Conservation (phyloP, 2,329 filamentous ascomycete genomes). For the Anthostomella pinea region DNA sequence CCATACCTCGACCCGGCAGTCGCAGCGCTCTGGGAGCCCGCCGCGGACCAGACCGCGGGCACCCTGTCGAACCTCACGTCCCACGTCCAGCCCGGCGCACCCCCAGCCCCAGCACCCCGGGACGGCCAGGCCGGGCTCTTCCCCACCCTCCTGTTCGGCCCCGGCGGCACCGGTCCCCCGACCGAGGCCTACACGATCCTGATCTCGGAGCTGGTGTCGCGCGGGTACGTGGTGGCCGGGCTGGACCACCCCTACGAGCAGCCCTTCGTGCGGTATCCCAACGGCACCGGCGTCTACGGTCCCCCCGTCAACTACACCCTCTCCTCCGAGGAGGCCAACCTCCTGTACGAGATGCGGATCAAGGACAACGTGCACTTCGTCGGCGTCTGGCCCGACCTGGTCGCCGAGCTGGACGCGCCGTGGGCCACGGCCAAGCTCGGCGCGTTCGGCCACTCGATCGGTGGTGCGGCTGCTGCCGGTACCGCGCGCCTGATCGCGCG, state of each 20-base stretch:
- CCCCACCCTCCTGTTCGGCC: conserved; percentile 17
- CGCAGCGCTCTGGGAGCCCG: conserved; percentile 5
- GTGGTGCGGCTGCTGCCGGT: conserved; percentile 20
- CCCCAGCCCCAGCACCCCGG: not conserved
- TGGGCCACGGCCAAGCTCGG: conserved; percentile 15
- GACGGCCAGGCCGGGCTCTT: not conserved
- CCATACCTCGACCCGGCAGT: conserved; percentile 6
- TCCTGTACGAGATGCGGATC: conserved; percentile 11
- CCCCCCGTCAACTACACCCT: conserved; percentile 7
- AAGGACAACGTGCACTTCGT: conserved; percentile 13
- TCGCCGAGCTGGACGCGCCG: too few species aligned
- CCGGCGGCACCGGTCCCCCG: conserved; percentile 8
- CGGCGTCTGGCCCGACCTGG: too few species aligned
- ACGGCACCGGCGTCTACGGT: conserved; percentile 22
- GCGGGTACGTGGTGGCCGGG: conserved; percentile 21
- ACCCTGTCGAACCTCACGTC: conserved; percentile 5
- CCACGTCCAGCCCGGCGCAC: too few species aligned
- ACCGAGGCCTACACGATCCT: conserved; percentile 11
- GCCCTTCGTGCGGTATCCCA: conserved; percentile 24
- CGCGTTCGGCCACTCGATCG: conserved; percentile 24
- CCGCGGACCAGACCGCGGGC: conserved; percentile 2
- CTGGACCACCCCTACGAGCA: conserved; percentile 26
- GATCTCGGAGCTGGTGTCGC: conserved; percentile 11
- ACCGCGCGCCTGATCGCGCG: conserved; percentile 11
- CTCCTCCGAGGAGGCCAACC: conserved; percentile 3